phyloP scores from a whole-genome alignment of 352 stramenopile genomes.

The Bremia lactucae region DNA sequence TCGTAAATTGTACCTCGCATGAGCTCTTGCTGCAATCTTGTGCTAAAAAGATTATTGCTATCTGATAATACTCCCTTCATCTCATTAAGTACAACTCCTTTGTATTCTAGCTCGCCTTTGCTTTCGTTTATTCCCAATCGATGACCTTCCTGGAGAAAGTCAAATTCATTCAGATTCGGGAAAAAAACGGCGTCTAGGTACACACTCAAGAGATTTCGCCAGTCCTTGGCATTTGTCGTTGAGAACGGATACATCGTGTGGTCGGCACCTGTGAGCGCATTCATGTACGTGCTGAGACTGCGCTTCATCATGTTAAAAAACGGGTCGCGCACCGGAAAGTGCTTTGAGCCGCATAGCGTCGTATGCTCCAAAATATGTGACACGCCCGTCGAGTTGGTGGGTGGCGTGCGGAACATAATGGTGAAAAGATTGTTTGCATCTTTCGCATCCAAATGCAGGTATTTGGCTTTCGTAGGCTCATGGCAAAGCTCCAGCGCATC shows the following conservation, averaged over 20 bases:
- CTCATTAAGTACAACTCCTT: conserved; percentile 99
- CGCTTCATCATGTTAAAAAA: conserved; percentile 99
- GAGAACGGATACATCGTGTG: conserved; percentile 99
- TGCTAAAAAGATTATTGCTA: conserved; percentile 88
- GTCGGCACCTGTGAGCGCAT: conserved; percentile 98
- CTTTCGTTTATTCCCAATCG: conserved; percentile 45
- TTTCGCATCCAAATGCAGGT: conserved; percentile 76
- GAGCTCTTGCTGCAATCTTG: conserved; percentile 85
- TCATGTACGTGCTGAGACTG: conserved; percentile 98
- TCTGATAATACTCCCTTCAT: conserved; percentile 98
- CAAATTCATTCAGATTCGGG: conserved; percentile 73
- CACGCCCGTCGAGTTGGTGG: conserved; percentile 92
- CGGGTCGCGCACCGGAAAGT: conserved; percentile 96
- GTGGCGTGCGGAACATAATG: conserved; percentile 96
- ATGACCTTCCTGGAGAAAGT: conserved; percentile 79
- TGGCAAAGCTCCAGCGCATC: conserved; percentile 70
- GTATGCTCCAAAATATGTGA: conserved; percentile 97
- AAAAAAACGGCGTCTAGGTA: conserved; percentile 97
- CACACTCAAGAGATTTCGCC: conserved; percentile 94
- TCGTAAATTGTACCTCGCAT: conserved; percentile 85
- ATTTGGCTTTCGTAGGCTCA: conserved; percentile 52
- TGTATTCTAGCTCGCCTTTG: conserved; percentile 47
- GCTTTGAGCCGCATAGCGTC: conserved; percentile 89
- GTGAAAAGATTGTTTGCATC: conserved; percentile 86
- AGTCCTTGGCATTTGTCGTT: conserved; percentile 95